Evolutionary conservation across 257 asterid genomes (phyloP), one percentile per base, ranked within the genome.

Genomic region (Solanum virginianum): DNA sequence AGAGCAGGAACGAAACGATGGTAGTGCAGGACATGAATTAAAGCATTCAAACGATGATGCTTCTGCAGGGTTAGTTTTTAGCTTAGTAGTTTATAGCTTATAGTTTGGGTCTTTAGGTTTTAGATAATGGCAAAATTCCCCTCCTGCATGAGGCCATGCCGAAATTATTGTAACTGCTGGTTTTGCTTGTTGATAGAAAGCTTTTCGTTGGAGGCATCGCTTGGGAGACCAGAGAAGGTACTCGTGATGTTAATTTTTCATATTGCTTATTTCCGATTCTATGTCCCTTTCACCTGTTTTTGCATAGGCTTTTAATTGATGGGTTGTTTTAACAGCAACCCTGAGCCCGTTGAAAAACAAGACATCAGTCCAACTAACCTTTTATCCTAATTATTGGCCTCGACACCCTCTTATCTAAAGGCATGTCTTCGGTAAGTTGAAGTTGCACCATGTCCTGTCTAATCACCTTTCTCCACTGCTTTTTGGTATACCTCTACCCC

Each of bases 121-220:
- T 85, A 62, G 83, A 80, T 63, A 39, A 65, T 80, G 85, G 41
- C 7, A 63, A 80, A 87, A 57, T 69, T 91, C 91, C 89, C 56
- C 81, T 86, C 85, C 14, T 81, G 84, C 71, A 54, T 68, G 91
- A 87, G 90, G 90, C 89, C 84, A 90, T 89, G 88, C 89, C 89
- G 89, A 71, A 85, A 65, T 39, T 84, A 85, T 89, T 86, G 94
- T 93, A 91, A 95, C 93, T 92, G 90, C 92, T 91, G 94, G 89
- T 94, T 94, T 96, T 92, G 92, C 93, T 89, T 91, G 71, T 89
- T 96, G 88, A 89, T 96, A 96, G 98, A 94, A 96, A 96, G 91
- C 99, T 96, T 89, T 96, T 95, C 88, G 98, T 95, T 15, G 99
- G 99, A 57, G 99, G 99, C 95, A 96, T 96, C 91, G 98, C 99